Base-by-base conservation (phyloP, 257 asterid species). In the Solanum tarapatanum region DNA sequence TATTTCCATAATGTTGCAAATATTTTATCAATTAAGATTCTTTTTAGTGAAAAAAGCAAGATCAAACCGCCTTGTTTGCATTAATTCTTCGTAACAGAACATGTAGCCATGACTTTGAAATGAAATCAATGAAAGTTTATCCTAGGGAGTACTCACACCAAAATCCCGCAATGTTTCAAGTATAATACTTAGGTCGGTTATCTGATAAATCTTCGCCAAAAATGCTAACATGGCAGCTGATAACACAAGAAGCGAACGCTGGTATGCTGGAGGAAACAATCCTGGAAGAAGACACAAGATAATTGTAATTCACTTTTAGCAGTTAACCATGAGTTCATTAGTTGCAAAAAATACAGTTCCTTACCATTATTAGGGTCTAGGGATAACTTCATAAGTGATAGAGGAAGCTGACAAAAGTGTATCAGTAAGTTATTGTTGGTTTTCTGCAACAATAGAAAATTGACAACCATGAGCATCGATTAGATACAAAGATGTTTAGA, bases 351-450 rank as follows among this genome's bases (percentile, higher is more conserved):
- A 5, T 12, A 35, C 75, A 21, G 75, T 89, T 41, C 69, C 89
- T 32, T 88, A 97, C 99, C 97, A 60, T 85, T 88, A 85, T 88
- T 90, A 86, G 96, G 88, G 89, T 92, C 94, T 86, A 97, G 84
- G 26, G 98, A 86, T 82, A 97, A 86, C 96, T 89, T 95, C 92
- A 97, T 86, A 41, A 97, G 94, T 16, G 98, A 92, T 66, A 95
- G 85, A 16, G 98, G 94, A 89, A 97, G 93, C 93, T 97, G 99
- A 91, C 96, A 94, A 92, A 94, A 95, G 86, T 93, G 89, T 88
- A 96, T 90, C 75, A 93, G 90, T 21, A 93, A 87, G 82, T 82
- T 93, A 39, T 91, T 91, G 82, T 90, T 92, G 83, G 90, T 86
- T 88, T 90, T 91, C 99, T 97, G 96, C 92, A 94, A 90, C 86